These are phyloP conservation scores for Tympanopsis confertula DNA, from an alignment of 2,329 filamentous ascomycete species.

Conservation along the genomic window DNA sequence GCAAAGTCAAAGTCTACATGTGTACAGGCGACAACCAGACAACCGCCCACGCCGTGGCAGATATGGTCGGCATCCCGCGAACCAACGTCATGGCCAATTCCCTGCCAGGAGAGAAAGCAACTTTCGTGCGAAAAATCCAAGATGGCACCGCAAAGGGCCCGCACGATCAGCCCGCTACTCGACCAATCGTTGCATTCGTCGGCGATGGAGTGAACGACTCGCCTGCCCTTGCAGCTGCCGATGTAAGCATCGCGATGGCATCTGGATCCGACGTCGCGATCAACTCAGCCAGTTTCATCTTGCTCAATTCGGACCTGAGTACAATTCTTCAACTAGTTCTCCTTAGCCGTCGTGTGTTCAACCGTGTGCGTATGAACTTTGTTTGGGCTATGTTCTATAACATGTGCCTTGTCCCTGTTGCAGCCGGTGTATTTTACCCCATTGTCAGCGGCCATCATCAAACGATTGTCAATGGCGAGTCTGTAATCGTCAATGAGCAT, in stretches of 20 bases:
- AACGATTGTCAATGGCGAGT: conserved; percentile 15
- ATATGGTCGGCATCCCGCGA: conserved; percentile 39
- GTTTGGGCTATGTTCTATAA: conserved; percentile 59
- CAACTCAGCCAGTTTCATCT: conserved; percentile 69
- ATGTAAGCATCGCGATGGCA: conserved; percentile 73
- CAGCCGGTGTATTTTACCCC: conserved; percentile 54
- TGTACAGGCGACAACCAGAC: conserved; percentile 32
- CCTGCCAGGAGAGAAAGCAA: conserved; percentile 44
- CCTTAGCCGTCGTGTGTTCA: conserved; percentile 49
- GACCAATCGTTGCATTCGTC: conserved; percentile 65
- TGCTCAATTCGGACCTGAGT: conserved; percentile 50
- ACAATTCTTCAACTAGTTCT: conserved; percentile 47
- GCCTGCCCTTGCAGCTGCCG: conserved; percentile 66
- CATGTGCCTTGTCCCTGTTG: conserved; percentile 48
- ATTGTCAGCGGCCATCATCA: conserved; percentile 27
- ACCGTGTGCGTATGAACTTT: conserved; percentile 57
- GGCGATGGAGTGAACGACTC: conserved; percentile 83
- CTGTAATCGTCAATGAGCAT: conserved; percentile 17
- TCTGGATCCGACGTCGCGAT: conserved; percentile 75
- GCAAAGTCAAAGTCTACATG: conserved; percentile 32
- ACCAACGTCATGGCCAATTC: conserved; percentile 51
- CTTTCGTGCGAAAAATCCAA: conserved; percentile 5
- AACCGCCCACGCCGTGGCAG: conserved; percentile 47
- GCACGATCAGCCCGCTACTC: conserved; percentile 13
- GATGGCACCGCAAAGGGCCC: conserved; percentile 21